These are phyloP conservation scores for Nadsonia fulvescens DNA, from an alignment of 805 yeast genomes.

Conservation along the genomic window DNA sequence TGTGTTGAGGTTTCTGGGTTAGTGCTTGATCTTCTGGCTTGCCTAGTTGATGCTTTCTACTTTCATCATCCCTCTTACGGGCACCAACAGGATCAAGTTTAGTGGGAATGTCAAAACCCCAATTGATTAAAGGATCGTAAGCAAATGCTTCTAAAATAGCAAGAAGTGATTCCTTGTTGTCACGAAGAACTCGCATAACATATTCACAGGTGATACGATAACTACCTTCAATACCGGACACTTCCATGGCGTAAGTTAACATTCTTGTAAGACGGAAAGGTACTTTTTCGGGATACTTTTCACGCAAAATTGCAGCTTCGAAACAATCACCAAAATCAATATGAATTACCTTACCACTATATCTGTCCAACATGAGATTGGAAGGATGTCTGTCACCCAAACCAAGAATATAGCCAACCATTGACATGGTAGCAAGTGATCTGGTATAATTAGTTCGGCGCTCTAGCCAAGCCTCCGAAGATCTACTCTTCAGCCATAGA, in stretches of 20 bases:
- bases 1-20: slow-evolving; percentile 12
- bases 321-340: slow-evolving; percentile 99
- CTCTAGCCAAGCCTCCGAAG: slow-evolving; percentile 96
- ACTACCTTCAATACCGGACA: slow-evolving; percentile 94
- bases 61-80: slow-evolving; percentile 2
- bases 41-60: not conserved
- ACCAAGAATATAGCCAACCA: slow-evolving; percentile 95
- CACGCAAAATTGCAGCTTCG: slow-evolving; percentile 92
- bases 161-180: slow-evolving; percentile 89
- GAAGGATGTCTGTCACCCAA: slow-evolving; percentile 97
- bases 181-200: slow-evolving; percentile 87
- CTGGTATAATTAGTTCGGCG: slow-evolving; percentile 92
- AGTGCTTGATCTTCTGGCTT: slow-evolving; percentile 4
- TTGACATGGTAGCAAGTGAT: slow-evolving; percentile 94
- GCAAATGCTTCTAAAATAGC: slow-evolving; percentile 97
- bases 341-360: slow-evolving; percentile 90
- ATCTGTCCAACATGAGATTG: slow-evolving; percentile 82
- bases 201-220: slow-evolving; percentile 93
- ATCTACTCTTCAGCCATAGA: slow-evolving; percentile 86
- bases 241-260: slow-evolving; percentile 98
- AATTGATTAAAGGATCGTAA: slow-evolving; percentile 91
- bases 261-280: slow-evolving; percentile 93
- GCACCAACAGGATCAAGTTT: slow-evolving; percentile 6
- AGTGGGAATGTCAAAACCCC: slow-evolving; percentile 94
- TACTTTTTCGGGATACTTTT: slow-evolving; percentile 94